Base-by-base conservation (phyloP, 805 yeast genomes). In the Starmera dryadoides region DNA sequence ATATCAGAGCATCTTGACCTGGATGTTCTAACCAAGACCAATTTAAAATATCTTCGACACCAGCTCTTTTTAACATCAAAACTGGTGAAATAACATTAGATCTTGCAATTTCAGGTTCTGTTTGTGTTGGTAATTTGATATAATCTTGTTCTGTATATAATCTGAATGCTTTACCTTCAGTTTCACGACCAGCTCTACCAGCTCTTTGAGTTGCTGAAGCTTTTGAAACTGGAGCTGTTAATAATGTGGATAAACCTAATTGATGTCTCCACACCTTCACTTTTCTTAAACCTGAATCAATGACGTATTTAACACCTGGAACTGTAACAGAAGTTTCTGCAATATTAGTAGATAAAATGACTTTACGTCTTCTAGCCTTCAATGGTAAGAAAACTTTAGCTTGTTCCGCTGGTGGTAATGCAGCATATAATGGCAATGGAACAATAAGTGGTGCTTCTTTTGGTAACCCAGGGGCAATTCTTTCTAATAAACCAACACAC, bases 101-200 rank as follows among this genome's bases (percentile, higher is more conserved):
- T 49, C 98, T 72, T 40, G 83, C 68, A 46, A 93, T 91, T 59
- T 93, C 98, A 0, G 98, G 91, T 52, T 91, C 98, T 5, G 95
- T 91, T 54, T 87, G 93, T 35, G 69, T 64, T 1, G 83, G 79
- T 39, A 93, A 64, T 45, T 71, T 71, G 4, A 59, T 42, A 50
- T 75, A 91, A 42, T 85, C 81, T 2, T 64, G 56, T 50, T 91
- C 98, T 36, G 85, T 79, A 58, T 82, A 93, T 29, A 93, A 63
- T 42, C 98, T 65, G 61, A 71, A 93, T 33, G 93, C 86, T 58
- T 91, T 91, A 33, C 99, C 99, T 23, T 83, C 77, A 15, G 79
- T 73, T 63, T 93, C 98, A 77, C 99, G 86, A 45, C 99, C 99
- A n/a, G 99, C 98, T 71, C 99, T 85, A 59, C 99, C 99, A 34